Conservation (phyloP, 2,329 filamentous ascomycete genomes). For the Claviceps sp. region DNA sequence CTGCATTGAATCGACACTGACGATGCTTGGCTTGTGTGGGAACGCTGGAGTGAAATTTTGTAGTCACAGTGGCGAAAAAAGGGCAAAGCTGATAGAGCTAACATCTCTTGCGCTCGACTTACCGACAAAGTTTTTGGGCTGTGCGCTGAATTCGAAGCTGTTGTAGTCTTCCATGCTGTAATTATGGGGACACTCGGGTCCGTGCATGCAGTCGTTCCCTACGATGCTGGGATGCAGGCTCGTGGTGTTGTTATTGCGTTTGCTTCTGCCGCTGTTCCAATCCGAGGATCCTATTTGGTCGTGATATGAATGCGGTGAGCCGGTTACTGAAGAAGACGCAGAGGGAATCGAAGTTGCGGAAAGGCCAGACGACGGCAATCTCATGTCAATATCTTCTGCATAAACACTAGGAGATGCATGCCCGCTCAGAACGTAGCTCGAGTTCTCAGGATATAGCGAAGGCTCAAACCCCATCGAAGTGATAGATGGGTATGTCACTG, state of each 20-base stretch:
- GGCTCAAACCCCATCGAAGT: slow-evolving; percentile 30
- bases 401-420: slow-evolving; percentile 36
- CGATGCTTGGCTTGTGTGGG: not conserved
- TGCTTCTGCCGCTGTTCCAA: slow-evolving; percentile 31
- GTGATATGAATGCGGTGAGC: slow-evolving; percentile 52
- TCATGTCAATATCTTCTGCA: slow-evolving; percentile 36
- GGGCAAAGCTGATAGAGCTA: not conserved
- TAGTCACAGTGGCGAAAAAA: not conserved
- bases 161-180: slow-evolving; percentile 36
- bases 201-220: slow-evolving; percentile 39
- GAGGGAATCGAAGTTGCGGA: slow-evolving; percentile 50
- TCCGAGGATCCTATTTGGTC: slow-evolving; percentile 45
- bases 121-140: slow-evolving; percentile 43
- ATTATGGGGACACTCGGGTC: slow-evolving; percentile 39
- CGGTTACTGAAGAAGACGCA: slow-evolving; percentile 52
- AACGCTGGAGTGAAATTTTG: not conserved
- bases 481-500: slow-evolving; percentile 19
- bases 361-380: slow-evolving; percentile 40
- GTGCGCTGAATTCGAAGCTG: slow-evolving; percentile 30
- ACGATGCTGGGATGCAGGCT: slow-evolving; percentile 52
- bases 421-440: slow-evolving; percentile 30
- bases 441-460: slow-evolving; percentile 32
- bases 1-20: not conserved
- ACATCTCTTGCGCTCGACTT: slow-evolving; percentile 23
- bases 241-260: slow-evolving; percentile 27